Evolutionary conservation across 306 rosid genomes (phyloP).

Genomic region (Vigna trinervia): DNA sequence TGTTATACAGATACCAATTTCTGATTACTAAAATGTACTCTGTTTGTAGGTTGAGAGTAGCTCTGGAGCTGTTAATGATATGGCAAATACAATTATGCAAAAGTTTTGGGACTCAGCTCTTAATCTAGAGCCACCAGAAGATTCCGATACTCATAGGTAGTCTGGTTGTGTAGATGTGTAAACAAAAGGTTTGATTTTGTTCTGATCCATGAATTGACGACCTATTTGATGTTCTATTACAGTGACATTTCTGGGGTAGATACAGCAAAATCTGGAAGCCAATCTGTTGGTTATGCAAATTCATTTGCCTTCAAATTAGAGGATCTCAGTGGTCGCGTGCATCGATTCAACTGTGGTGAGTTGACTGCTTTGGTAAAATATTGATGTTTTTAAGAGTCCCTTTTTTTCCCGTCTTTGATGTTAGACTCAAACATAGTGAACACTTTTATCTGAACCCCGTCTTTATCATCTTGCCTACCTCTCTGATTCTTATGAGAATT

Average conservation of each 20-base stretch:
- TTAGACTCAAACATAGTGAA: constrained; percentile 10
- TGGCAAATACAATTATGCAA: constrained; percentile 92
- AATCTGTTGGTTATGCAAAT: constrained; percentile 70
- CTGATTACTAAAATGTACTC: constrained; percentile 38
- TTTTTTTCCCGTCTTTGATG: constrained; percentile 12
- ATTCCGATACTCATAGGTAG: constrained; percentile 85
- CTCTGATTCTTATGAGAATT: constrained; percentile 25
- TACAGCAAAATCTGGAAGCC: constrained; percentile 55
- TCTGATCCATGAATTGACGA: constrained; percentile 32
- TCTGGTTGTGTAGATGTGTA: constrained; percentile 31
- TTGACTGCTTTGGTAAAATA: constrained; percentile 33
- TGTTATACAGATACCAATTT: constrained; percentile 25
- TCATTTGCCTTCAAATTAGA: constrained; percentile 82
- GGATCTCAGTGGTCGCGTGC: constrained; percentile 80
- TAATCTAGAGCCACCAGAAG: constrained; percentile 86
- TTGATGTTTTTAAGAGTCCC: constrained; percentile 12
- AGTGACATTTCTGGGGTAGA: constrained; percentile 82
- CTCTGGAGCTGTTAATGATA: constrained; percentile 77
- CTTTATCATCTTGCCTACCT: not conserved
- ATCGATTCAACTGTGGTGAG: constrained; percentile 86
- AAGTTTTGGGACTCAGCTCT: constrained; percentile 97
- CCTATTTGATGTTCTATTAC: constrained; percentile 46
- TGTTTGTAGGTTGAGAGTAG: constrained; percentile 72
- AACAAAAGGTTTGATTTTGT: constrained; percentile 27
- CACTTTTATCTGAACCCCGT: constrained; percentile 27